Evolutionary conservation across 2,329 filamentous ascomycete genomes (phyloP), one percentile per base, ranked within the genome.

Genomic region (Endoconidiophora laricicola): DNA sequence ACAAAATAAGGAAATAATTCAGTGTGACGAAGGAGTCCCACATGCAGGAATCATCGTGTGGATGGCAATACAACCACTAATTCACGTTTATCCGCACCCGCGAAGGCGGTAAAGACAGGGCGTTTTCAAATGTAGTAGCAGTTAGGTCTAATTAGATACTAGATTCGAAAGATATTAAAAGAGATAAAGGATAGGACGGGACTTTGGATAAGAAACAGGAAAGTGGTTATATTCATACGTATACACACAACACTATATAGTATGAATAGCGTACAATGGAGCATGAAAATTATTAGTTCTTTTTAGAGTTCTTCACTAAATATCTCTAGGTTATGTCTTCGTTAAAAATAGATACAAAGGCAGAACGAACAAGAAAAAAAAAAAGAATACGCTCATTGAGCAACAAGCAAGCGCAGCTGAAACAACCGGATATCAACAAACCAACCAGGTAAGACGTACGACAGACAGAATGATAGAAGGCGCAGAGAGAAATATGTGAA

Each of bases 281-380:
- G 6, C 33, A 22, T 33, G 29, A 33, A 46, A 20, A 45, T n/a
- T n/a, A 18, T 23, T 18, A 18, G 16, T 18, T 33, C 29, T 9
- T 33, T 10, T 33, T 33, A 33, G 29, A 33, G 9, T 33, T 33
- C 29, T 33, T 33, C 12, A 12, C 29, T 33, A 33, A 10, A 33
- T 33, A 33, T 33, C 29, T 33, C 7, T 10, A 12, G 9, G 9
- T 10, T 33, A 12, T 33, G 29, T 7, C 12, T 33, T 33, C 29
- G 29, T 33, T 12, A 12, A 33, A 33, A 33, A 33, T 33, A 33
- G 4, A 33, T 33, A 33, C 16, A 10, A 18, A 40, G 14, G 16
- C 23, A n/a, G 26, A 47, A 41, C 16, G 46, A 46, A 16, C 14
- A 29, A 23, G 44, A 7, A 47, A 51, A 24, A 22, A 44, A 54